Evolutionary conservation across 208 protist species (phyloP), one percentile per base, ranked within the genome.

Genomic region (Trypanosoma theileri): DNA sequence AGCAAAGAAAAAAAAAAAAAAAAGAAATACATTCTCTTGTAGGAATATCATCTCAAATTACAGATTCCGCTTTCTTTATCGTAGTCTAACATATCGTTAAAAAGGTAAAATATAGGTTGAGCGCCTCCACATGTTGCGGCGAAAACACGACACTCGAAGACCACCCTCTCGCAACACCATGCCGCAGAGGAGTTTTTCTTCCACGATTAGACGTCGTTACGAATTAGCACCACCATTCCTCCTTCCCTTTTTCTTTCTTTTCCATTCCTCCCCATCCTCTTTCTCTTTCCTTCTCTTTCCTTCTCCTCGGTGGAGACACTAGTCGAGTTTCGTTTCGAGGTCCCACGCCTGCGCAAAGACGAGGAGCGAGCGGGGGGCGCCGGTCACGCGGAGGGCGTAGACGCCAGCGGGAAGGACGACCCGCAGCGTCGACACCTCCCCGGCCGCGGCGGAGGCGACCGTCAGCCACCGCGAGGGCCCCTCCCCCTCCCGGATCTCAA

Each of bases 291-390:
- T 59, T 14, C 31, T 59, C 21, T 26, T n/a, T 26, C 21, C 8
- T 3, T 56, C 11, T 56, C 31, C 13, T 6, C 3, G 19, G 31
- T 21, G 4, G 35, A 57, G 22, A 19, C 63, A n/a, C 68, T 81
- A 92, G 42, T 69, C 64, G 19, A 95, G 63, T 62, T 91, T 79
- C 16, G 78, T 77, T 62, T 91, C 84, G 9, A 95, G 52, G 57
- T 95, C 89, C 84, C 84, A 92, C n/a, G 78, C 82, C 73, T 93
- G 86, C 3, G 85, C 83, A 71, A 93, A 95, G 22, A 93, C 71
- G 45, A 86, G 84, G 22, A 95, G 57, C 3, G 81, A 61, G 21
- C 67, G 64, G 10, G 53, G 60, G 10, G 53, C 53, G 10, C 87
- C 86, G 16, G 82, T 40, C 40, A 68, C 87, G 6, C 87, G 85